Percentiles rank a stretch among this genome's conserved stretches.
These are phyloP conservation scores for Blastobotrys chiropterorum DNA, from an alignment of 805 yeast species.

Conservation along the genomic window DNA sequence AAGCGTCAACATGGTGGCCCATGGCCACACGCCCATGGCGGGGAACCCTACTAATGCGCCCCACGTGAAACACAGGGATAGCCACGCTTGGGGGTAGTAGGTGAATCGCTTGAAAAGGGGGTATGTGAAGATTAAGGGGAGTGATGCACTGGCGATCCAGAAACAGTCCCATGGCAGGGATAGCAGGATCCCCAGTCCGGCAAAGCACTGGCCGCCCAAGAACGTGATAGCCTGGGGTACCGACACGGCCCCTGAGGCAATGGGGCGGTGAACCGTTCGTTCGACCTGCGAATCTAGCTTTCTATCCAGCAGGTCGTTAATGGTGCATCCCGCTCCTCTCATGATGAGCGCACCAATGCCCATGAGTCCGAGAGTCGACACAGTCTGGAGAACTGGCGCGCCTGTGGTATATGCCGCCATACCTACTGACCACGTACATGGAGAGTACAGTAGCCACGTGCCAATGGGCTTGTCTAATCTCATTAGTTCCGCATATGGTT, in stretches of 20 bases:
- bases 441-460: constrained; percentile 72
- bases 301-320: constrained; percentile 83
- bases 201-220: constrained; percentile 64
- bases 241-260: constrained; percentile 78
- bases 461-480: constrained; percentile 96
- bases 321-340: constrained; percentile 98
- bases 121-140: constrained; percentile 75
- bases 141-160: constrained; percentile 70
- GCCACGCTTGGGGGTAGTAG: constrained; percentile 84
- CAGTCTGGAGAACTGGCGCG: constrained; percentile 62
- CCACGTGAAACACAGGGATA: constrained; percentile 87
- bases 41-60: constrained; percentile 93
- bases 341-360: constrained; percentile 81
- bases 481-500: constrained; percentile 90
- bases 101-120: constrained; percentile 94
- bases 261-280: constrained; percentile 86
- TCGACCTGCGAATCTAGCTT: constrained; percentile 79
- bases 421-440: constrained; percentile 88
- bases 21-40: constrained; percentile 83
- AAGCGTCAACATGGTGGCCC: constrained; percentile 70
- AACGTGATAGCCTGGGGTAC: constrained; percentile 64
- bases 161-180: constrained; percentile 78
- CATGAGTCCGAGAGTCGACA: constrained; percentile 60
- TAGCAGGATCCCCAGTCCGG: constrained; percentile 67
- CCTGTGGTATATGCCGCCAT: constrained; percentile 70